These are phyloP conservation scores for Pseudogymnoascus sp. DNA, from an alignment of 2,329 filamentous ascomycete genomes.

Conservation along the genomic window DNA sequence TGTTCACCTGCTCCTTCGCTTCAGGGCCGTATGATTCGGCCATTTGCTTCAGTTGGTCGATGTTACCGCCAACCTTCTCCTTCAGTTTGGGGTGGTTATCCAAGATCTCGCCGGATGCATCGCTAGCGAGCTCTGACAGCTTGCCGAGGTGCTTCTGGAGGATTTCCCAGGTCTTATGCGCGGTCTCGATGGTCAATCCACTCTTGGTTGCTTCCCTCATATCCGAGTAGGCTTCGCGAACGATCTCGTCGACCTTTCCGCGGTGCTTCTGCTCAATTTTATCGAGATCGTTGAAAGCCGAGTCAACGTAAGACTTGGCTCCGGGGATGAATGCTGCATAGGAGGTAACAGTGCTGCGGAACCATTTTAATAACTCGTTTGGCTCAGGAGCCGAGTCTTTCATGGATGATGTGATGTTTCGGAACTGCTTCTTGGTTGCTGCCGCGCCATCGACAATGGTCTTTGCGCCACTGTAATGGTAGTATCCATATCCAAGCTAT, in stretches of 20 bases:
- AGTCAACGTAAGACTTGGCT: slow-evolving; percentile 59
- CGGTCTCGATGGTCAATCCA: slow-evolving; percentile 56
- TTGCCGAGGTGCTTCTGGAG: slow-evolving; percentile 54
- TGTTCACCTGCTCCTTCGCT: slow-evolving; percentile 67
- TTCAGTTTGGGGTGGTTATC: slow-evolving; percentile 68
- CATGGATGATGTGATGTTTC: slow-evolving; percentile 51
- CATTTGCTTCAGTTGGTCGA: slow-evolving; percentile 62
- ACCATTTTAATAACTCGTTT: slow-evolving; percentile 58
- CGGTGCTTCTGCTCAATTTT: slow-evolving; percentile 59
- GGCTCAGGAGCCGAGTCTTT: slow-evolving; percentile 56
- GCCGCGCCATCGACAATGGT: slow-evolving; percentile 41
- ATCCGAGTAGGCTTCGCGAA: slow-evolving; percentile 60
- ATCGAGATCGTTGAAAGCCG: slow-evolving; percentile 64
- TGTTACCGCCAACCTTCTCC: slow-evolving; percentile 60
- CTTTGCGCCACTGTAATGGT: slow-evolving; percentile 41
- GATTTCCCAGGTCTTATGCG: slow-evolving; percentile 52
- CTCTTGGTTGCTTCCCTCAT: slow-evolving; percentile 53
- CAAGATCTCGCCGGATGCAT: slow-evolving; percentile 57
- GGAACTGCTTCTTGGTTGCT: slow-evolving; percentile 53
- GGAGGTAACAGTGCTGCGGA: slow-evolving; percentile 58
- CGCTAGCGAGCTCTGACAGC: slow-evolving; percentile 53
- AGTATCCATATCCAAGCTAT: slow-evolving; percentile 43
- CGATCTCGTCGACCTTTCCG: slow-evolving; percentile 61
- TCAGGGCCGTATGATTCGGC: slow-evolving; percentile 65
- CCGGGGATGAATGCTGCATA: slow-evolving; percentile 69